phyloP scores from a whole-genome alignment of 73 alveolate genomes.

The Blepharisma japonicum region DNA sequence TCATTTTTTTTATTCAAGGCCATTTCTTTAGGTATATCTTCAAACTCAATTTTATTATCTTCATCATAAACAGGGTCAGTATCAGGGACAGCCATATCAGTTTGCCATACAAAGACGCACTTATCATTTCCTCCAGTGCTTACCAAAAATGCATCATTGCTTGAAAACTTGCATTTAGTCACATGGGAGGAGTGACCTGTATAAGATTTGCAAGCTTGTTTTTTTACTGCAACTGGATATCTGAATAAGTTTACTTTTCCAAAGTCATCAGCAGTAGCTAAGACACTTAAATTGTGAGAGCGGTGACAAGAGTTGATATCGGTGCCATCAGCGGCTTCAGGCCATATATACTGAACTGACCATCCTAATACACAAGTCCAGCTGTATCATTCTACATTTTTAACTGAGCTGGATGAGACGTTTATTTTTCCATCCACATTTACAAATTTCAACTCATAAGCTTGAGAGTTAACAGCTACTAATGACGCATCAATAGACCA shows the following conservation, averaged over 20 bases:
- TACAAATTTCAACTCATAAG: conserved; percentile 93
- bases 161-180: conserved; percentile 89
- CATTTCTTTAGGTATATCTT: conserved; percentile 44
- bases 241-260: conserved; percentile 86
- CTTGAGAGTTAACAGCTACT: conserved; percentile 89
- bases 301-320: conserved; percentile 91
- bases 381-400: conserved; percentile 80
- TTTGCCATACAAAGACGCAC: conserved; percentile 93
- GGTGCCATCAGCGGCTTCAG: conserved; percentile 84
- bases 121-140: conserved; percentile 98
- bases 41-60: conserved; percentile 52
- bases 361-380: conserved; percentile 97
- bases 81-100: conserved; percentile 79
- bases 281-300: conserved; percentile 59
- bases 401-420: conserved; percentile 77
- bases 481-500: conserved; percentile 87
- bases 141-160: conserved; percentile 79
- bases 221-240: conserved; percentile 92
- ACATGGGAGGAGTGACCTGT: conserved; percentile 97
- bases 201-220: conserved; percentile 82
- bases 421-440: conserved; percentile 71
- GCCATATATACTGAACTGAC: conserved; percentile 97
- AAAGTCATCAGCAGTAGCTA: conserved; percentile 94
- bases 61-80: conserved; percentile 6
- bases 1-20: conserved; percentile 36